phyloP scores from a whole-genome alignment of 768 basidiomycete genomes.

The Zangia roseola region DNA sequence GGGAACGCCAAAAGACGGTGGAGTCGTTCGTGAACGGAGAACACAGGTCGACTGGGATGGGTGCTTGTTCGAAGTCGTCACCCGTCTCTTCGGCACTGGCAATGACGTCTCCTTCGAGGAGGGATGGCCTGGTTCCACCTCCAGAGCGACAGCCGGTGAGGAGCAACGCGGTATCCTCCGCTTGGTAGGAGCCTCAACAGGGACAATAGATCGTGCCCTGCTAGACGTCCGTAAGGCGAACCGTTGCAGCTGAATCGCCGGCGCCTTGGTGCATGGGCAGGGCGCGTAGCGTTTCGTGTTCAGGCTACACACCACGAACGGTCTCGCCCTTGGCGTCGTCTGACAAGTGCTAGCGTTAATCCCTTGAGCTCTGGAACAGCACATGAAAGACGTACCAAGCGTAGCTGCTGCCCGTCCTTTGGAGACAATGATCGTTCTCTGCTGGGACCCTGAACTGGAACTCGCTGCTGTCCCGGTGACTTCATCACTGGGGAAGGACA shows the following conservation, averaged over 20 bases:
- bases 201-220: not conserved
- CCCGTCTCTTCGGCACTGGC: not conserved
- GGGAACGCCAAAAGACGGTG: not conserved
- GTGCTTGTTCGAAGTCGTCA: not conserved
- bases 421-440: too few species aligned
- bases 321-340: not conserved
- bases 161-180: not conserved
- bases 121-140: not conserved
- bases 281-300: not conserved
- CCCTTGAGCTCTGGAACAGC: too few species aligned
- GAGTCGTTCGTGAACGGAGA: not conserved
- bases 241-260: not conserved
- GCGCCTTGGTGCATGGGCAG: not conserved
- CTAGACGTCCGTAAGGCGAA: not conserved
- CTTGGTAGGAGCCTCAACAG: not conserved
- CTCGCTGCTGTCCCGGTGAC: too few species aligned
- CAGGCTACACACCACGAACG: conserved; percentile 11
- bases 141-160: not conserved
- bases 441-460: too few species aligned
- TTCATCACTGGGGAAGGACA: too few species aligned
- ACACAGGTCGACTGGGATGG: not conserved
- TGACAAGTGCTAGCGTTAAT: too few species aligned
- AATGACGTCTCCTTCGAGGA: not conserved
- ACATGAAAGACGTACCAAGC: too few species aligned
- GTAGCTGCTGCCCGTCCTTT: too few species aligned